Evolutionary conservation across 176 grass and related monocot species (phyloP).

Genomic region (Triticum timopheevii): DNA sequence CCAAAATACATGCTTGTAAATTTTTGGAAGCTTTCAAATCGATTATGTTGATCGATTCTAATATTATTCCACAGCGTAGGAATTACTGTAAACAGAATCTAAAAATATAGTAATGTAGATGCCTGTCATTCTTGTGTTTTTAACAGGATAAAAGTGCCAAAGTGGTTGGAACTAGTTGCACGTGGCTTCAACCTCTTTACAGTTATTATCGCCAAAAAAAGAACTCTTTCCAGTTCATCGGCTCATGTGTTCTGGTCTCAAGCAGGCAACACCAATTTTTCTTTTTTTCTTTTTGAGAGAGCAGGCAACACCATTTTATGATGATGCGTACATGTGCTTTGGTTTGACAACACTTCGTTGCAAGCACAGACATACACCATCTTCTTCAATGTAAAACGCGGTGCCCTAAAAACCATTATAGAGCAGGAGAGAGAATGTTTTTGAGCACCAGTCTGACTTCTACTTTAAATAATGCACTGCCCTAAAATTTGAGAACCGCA

Average conservation of each 20-base stretch:
- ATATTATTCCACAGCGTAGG: not conserved
- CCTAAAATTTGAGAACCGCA: no score
- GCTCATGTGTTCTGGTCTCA: not conserved
- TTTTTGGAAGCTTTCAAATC: not conserved
- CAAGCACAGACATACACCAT: no score
- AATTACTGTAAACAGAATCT: slow-evolving; percentile 12
- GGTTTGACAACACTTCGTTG: no score
- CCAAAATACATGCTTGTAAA: slow-evolving; percentile 12
- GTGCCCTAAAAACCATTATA: no score
- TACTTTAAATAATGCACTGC: no score
- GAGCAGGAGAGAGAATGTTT: no score
- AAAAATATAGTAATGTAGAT: not conserved
- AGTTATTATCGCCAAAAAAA: no score
- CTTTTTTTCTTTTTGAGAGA: no score
- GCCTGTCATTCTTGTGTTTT: not conserved
- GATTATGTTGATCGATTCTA: not conserved
- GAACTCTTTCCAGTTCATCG: not conserved
- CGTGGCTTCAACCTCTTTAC: not conserved
- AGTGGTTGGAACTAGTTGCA: not conserved
- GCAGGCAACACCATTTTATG: not conserved
- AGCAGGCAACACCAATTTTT: not conserved
- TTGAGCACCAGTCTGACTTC: no score
- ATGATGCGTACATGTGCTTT: no score
- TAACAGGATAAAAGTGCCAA: not conserved
- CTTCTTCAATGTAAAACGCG: no score